Conservation (phyloP, 495 filamentous ascomycete genomes). For the Neurospora cerealis region DNA sequence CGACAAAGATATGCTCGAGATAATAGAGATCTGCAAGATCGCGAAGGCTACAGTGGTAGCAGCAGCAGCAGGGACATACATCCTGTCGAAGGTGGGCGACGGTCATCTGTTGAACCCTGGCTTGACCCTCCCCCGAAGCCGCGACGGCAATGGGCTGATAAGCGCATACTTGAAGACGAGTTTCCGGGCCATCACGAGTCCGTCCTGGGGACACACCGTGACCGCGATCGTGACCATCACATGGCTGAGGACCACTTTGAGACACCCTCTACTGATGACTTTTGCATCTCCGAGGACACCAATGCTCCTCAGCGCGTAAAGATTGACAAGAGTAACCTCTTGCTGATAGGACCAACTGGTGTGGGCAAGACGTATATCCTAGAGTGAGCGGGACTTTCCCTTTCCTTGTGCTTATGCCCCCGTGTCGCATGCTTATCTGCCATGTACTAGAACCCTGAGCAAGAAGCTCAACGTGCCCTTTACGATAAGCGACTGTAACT, state of each 20-base stretch:
- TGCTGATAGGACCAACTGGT: constrained; percentile 85
- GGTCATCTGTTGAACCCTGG: constrained; percentile 12
- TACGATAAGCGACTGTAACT: constrained; percentile 94
- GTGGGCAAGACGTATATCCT: constrained; percentile 96
- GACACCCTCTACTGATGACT: constrained; percentile 14
- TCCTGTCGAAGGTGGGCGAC: constrained; percentile 40
- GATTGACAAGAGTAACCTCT: constrained; percentile 93
- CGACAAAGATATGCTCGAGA: constrained; percentile 34
- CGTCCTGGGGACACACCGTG: constrained; percentile 31
- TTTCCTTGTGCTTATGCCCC: not conserved
- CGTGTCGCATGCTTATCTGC: constrained; percentile 4
- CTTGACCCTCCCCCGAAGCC: constrained; percentile 11
- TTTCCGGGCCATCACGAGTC: constrained; percentile 63
- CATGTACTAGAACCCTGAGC: constrained; percentile 30
- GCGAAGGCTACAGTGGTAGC: constrained; percentile 19
- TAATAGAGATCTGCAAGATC: constrained; percentile 18
- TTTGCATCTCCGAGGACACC: constrained; percentile 33
- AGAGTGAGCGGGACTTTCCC: constrained; percentile 36
- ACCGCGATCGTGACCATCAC: not conserved
- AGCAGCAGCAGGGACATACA: constrained; percentile 21
- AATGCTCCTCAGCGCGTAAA: constrained; percentile 52
- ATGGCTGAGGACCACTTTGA: constrained; percentile 8
- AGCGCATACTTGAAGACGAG: constrained; percentile 53
- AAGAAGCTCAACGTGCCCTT: constrained; percentile 80
- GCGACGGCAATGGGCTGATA: constrained; percentile 17